Percentiles rank a stretch among this genome's conserved stretches.
These are phyloP conservation scores for Asterochloris sp. DNA, from an alignment of 139 green algal species.

Conservation along the genomic window DNA sequence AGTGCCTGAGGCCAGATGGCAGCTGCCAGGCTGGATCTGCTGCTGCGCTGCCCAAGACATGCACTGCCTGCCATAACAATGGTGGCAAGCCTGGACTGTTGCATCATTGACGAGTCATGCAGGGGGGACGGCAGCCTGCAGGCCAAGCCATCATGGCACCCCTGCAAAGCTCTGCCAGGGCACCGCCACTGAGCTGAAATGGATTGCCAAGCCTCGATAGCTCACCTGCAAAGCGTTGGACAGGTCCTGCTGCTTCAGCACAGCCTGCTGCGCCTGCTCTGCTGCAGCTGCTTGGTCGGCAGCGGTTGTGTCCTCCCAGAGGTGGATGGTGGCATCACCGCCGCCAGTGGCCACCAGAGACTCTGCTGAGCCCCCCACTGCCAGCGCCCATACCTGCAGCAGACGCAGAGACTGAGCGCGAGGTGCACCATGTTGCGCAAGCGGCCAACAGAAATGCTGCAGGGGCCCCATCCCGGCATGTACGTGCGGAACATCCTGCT, in stretches of 20 bases:
- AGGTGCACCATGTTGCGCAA: not conserved
- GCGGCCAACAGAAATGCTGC: not conserved
- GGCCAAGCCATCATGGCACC: no score
- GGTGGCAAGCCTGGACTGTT: no score
- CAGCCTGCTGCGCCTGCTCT: conserved; percentile 38
- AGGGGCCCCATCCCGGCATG: no score
- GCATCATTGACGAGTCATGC: not conserved
- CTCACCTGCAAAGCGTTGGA: conserved; percentile 72
- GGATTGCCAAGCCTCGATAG: no score
- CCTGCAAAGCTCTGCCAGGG: conserved; percentile 14
- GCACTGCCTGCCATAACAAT: no score
- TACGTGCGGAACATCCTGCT: no score
- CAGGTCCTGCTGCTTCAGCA: conserved; percentile 74
- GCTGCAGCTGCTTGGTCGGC: conserved; percentile 50
- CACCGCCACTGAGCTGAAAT: no score
- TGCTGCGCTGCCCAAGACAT: no score
- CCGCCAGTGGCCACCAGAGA: conserved; percentile 69
- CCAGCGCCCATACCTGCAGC: conserved; percentile 61
- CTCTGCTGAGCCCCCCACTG: conserved; percentile 26
- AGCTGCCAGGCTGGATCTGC: no score
- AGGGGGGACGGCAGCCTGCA: conserved; percentile 4
- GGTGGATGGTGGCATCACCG: conserved; percentile 66
- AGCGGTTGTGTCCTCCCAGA: conserved; percentile 83
- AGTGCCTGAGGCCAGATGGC: no score
- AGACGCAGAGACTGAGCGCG: not conserved